Evolutionary conservation across 164 flowering plant genomes (phyloP).

Genomic region (Piper longum): DNA sequence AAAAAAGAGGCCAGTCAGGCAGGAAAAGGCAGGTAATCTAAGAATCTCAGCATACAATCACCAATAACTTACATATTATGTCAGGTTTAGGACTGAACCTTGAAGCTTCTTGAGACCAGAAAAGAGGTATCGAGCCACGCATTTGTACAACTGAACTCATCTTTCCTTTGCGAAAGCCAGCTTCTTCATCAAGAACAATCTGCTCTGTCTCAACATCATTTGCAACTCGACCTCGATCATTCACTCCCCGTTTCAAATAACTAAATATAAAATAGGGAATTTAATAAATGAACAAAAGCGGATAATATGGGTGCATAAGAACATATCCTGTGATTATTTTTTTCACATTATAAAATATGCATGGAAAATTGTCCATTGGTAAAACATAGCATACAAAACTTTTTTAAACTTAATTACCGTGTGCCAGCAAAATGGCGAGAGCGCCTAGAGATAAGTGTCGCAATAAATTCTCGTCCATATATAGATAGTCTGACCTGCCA

Average conservation of each 20-base stretch:
- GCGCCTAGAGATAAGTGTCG: constrained; percentile 70
- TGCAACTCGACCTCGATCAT: constrained; percentile 94
- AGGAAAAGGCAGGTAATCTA: not conserved
- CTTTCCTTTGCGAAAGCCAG: constrained; percentile 81
- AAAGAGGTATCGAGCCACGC: constrained; percentile 98
- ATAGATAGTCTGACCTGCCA: constrained; percentile 66
- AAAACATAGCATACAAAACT: not conserved
- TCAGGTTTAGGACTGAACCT: constrained; percentile 97
- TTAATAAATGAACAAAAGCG: not conserved
- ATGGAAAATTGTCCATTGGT: not conserved
- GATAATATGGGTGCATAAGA: not conserved
- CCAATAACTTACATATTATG: constrained; percentile 55
- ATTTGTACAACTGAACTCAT: constrained; percentile 98
- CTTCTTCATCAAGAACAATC: constrained; percentile 86
- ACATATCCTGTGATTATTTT: not conserved
- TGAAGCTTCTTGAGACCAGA: constrained; percentile 99
- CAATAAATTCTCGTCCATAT: constrained; percentile 88
- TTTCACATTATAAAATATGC: not conserved
- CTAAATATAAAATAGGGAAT: constrained; percentile 22
- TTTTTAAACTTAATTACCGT: constrained; percentile 33
- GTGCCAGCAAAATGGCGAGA: constrained; percentile 99
- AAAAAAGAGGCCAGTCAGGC: constrained; percentile 7
- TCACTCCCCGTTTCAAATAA: constrained; percentile 91
- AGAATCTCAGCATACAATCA: constrained; percentile 1
- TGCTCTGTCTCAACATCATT: constrained; percentile 99